phyloP scores from a whole-genome alignment of 129 eudicot species.

The Arctium minus region DNA sequence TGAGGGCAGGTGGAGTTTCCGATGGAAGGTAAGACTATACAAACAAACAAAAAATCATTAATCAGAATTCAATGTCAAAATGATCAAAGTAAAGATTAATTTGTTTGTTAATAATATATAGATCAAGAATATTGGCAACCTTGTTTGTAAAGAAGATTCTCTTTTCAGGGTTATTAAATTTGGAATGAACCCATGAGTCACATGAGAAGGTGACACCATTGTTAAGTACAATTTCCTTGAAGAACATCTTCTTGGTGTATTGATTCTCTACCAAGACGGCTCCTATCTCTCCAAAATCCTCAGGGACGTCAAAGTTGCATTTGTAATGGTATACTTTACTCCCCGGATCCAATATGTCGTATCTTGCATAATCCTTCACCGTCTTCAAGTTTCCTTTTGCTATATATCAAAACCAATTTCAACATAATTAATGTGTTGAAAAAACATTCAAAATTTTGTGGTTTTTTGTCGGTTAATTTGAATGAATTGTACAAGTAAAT shows the following conservation, averaged over 20 bases:
- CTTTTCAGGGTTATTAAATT: slow-evolving; percentile 31
- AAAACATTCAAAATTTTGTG: too few relatives aligned
- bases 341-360: not conserved
- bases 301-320: slow-evolving; percentile 26
- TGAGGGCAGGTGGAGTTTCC: slow-evolving; percentile 46
- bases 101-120: not conserved
- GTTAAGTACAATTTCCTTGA: slow-evolving; percentile 29
- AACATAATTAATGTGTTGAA: not conserved
- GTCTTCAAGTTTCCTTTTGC: slow-evolving; percentile 9
- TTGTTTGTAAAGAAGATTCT: slow-evolving; percentile 61
- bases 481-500: too few relatives aligned
- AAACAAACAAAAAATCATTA: not conserved
- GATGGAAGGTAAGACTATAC: slow-evolving; percentile 59
- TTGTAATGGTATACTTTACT: not conserved
- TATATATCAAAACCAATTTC: not conserved
- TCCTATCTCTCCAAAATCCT: slow-evolving; percentile 60
- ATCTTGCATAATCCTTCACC: not conserved
- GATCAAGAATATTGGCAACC: slow-evolving; percentile 22
- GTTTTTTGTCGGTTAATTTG: too few relatives aligned
- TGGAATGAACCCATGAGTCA: slow-evolving; percentile 61
- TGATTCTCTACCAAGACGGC: slow-evolving; percentile 59
- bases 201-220: slow-evolving; percentile 35
- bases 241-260: slow-evolving; percentile 50
- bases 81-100: not conserved
- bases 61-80: not conserved